Evolutionary conservation across 1,284 basidiomycete species (phyloP), one percentile per base, ranked within the genome.

Genomic region (Agroathelia rolfsii): DNA sequence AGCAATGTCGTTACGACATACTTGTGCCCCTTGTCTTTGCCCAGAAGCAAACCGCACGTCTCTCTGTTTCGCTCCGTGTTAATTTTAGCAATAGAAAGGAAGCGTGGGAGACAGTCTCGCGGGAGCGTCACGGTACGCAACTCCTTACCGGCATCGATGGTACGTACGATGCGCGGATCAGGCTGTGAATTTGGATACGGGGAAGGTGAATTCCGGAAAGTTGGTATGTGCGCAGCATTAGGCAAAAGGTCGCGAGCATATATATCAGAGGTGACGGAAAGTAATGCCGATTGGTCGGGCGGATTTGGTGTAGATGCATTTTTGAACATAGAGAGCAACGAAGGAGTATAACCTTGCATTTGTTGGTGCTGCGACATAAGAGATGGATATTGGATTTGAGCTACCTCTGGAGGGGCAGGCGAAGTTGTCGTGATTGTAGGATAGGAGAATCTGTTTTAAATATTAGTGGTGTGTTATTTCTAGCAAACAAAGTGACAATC

Each of bases 1-100:
- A 89, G 53, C 45, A 92, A 52, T 33, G 79, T 82, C 34, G 80
- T 77, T 6, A 92, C 80, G 1, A 71, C 56, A 45, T 61, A 86
- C 48, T 72, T 76, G 43, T 56, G 56, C n/a, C 72, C 72, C 19
- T 59, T 55, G 37, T 64, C 60, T 47, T 56, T 67, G 9, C 78
- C 78, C 6, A 82, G 55, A 26, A 83, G 49, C 25, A 82, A 41
- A 4, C 74, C 78, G 42, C 77, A 79, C 4, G 79, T 80, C 53
- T 83, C 79, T 13, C 67, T 53, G 39, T 74, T 71, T 36, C 58
- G 55, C 15, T 58, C 51, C 1, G 77, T 80, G 45, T 84, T 85
- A 12, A 66, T 55, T 3, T 59, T 50, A 5, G 77, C 75, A 33
- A 87, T 78, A 10, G 69, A 68, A 7, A 88, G 54, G 59, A 92